phyloP scores from a whole-genome alignment of 192 early-diverging fungal species.

The Allomyces macrogynus region DNA sequence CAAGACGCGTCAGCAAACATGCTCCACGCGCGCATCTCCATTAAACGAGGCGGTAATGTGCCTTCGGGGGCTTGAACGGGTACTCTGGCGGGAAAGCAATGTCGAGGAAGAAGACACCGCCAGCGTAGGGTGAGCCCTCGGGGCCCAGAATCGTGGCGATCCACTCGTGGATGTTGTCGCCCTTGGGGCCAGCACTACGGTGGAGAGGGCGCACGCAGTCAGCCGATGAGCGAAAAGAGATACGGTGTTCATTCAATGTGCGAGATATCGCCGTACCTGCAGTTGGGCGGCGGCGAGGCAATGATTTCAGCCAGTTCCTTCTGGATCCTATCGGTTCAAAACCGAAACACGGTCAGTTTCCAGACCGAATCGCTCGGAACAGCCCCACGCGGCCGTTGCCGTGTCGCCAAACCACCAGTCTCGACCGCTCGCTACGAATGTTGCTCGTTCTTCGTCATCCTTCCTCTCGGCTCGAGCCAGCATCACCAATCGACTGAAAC shows the following conservation, averaged over 20 bases:
- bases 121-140: constrained; percentile 65
- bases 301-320: constrained; percentile 95
- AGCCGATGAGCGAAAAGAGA: too few relatives aligned
- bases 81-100: constrained; percentile 83
- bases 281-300: constrained; percentile 83
- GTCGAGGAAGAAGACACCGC: constrained; percentile 84
- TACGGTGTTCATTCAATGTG: too few relatives aligned
- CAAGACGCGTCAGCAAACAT: neutral
- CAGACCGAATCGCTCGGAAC: too few relatives aligned
- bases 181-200: constrained; percentile 76
- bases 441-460: too few relatives aligned
- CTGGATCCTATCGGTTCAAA: constrained; percentile 47
- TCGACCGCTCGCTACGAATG: too few relatives aligned
- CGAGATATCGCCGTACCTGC: constrained; percentile 33
- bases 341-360: neutral
- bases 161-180: constrained; percentile 93
- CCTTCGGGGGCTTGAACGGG: constrained; percentile 90
- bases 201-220: neutral
- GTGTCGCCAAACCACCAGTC: too few relatives aligned
- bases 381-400: too few relatives aligned
- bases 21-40: too few relatives aligned
- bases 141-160: constrained; percentile 84
- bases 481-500: too few relatives aligned
- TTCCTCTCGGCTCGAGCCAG: too few relatives aligned
- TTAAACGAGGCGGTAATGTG: too few relatives aligned